Evolutionary conservation across 176 grass and related monocot genomes (phyloP).

Genomic region (Thinopyrum elongatum): DNA sequence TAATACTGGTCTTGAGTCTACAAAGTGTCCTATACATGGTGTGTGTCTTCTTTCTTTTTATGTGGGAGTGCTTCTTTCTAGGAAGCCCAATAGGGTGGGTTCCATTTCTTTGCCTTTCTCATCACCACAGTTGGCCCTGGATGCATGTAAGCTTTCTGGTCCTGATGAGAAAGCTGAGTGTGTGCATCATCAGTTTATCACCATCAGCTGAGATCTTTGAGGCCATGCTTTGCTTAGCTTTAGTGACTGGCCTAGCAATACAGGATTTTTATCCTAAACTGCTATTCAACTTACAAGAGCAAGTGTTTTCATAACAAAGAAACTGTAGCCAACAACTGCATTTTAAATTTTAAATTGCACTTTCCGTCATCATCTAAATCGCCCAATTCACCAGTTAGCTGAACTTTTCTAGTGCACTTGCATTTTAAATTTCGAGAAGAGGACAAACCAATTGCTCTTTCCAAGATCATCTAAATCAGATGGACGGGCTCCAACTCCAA

Average conservation of each 20-base stretch:
- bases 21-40: constrained; percentile 28
- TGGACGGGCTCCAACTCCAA: background rate
- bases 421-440: background rate
- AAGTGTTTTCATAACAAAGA: background rate
- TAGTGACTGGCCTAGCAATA: constrained; percentile 3
- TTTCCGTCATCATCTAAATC: no score
- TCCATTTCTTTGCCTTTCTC: constrained; percentile 25
- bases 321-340: background rate
- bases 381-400: background rate
- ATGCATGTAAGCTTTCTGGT: constrained; percentile 22
- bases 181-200: constrained; percentile 27
- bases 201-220: constrained; percentile 12
- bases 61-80: constrained; percentile 25
- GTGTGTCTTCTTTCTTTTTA: background rate
- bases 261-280: constrained; percentile 4
- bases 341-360: background rate
- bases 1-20: background rate
- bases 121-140: constrained; percentile 2
- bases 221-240: constrained; percentile 10
- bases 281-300: background rate
- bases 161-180: constrained; percentile 21
- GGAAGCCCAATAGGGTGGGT: background rate
- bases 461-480: background rate
- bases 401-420: background rate
- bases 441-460: background rate